Base-by-base conservation (phyloP, 1,284 basidiomycete genomes). In the Trichosporon sp. region DNA sequence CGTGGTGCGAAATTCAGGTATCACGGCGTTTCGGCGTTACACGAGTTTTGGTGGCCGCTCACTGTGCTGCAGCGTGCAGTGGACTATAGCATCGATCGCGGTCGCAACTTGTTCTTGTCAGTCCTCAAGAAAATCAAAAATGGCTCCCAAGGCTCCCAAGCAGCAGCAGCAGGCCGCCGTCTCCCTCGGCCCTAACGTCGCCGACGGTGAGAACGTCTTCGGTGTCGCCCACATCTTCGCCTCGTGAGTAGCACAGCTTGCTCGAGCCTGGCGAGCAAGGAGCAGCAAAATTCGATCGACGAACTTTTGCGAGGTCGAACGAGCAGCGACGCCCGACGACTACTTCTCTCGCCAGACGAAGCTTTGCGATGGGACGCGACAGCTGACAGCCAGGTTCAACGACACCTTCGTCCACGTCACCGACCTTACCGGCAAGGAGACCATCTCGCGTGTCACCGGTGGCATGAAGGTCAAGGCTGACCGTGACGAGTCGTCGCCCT, bases 401-500 rank as follows among this genome's bases (percentile, higher is more conserved):
- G 96, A 99, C 84, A 99, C 97, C 75, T 99, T 99, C 85, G 96
- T 99, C 77, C 97, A 99, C 85, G 88, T 99, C 80, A 99, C 96
- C 84, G 97, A 99, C 92, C 87, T 98, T 72, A 95, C 95, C 56
- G 97, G 96, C 81, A 95, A 93, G 88, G 96, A 99, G 88, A 99
- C 96, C 82, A 93, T 99, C 86, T 92, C 92, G 79, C 94, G 96
- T 84, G 94, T 98, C 75, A 99, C 96, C 76, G 95, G 95, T 91
- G 96, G 96, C 75, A 99, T 99, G 97, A 99, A 99, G 88, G 96
- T 99, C 87, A 99, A 99, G 88, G 97, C 96, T 51, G 96, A 99
- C 86, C 93, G 97, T 86, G 96, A 99, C 87, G 96, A 99, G 87
- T 98, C 95, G 65, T 98, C 96, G 51, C 82, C 96, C 29, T 99